Base-by-base conservation (phyloP, 108 stramenopile genomes). In the Bacterosira constricta region DNA sequence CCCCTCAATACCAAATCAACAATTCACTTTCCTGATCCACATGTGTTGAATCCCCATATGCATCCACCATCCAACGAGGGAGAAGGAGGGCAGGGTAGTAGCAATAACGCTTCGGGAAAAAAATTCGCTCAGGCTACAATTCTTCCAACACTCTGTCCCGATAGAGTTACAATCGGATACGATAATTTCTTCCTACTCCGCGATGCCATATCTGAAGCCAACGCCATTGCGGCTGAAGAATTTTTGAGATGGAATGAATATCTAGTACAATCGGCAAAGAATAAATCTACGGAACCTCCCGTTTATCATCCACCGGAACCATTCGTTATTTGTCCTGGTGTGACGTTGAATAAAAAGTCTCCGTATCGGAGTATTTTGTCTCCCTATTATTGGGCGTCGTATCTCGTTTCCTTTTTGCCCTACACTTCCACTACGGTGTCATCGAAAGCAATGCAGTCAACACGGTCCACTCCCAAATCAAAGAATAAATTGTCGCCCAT, bases 301-400 rank as follows among this genome's bases (percentile, higher is more conserved):
- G 82, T 83, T 25, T 89, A 88, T 53, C 69, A 70, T 37, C 62
- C 83, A 26, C 86, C 89, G 17, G 79, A 86, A 15, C 62, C 88
- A 13, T 90, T 94, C 62, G 81, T 85, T 4, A 89, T 94, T 38
- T 94, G 93, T 73, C 93, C 93, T 1, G 77, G 82, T 7, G 71
- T 84, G 15, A 75, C 41, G 17, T 58, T 94, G 12, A 63, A 63
- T 61, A 64, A 56, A 17, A 35, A 23, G 11, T 64, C 63, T 23
- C n/a, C 67, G 32, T 74, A 69, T 2, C 36, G 84, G 73, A 32
- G 64, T 31, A 26, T 37, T 3, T 30, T 61, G 1, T 69, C 68
- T 20, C 57, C 57, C 6, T 45, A 21, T 18, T 69, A 41, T 3
- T 53, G 73, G 47, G 41, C 31, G 10, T 13, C 75, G 27, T 71